A percentile compares a stretch with the other conserved stretches of the same genome.
Evolutionary conservation across 768 basidiomycete genomes (phyloP).

Genomic region (Pholiota molesta): DNA sequence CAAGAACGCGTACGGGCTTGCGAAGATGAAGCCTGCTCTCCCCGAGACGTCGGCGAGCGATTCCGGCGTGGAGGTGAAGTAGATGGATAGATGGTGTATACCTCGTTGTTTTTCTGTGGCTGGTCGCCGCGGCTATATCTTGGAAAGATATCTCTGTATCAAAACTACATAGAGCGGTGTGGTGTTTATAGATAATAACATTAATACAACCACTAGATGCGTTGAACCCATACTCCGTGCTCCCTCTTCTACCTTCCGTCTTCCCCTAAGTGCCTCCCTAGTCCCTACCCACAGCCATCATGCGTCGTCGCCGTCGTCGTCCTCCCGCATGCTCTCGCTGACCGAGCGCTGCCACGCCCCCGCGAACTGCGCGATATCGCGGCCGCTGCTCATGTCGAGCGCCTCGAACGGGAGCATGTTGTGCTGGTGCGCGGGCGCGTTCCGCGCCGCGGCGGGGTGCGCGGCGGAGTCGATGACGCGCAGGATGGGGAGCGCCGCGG

Average conservation of each 20-base stretch:
- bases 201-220: background rate
- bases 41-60: conserved; percentile 58
- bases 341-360: conserved; percentile 63
- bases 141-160: background rate
- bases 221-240: no score
- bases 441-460: conserved; percentile 69
- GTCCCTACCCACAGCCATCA: no score
- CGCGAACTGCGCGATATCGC: conserved; percentile 73
- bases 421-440: conserved; percentile 76
- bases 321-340: conserved; percentile 29
- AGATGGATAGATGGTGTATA: conserved; percentile 19
- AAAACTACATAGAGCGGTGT: background rate
- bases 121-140: background rate
- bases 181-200: background rate
- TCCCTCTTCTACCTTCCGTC: no score
- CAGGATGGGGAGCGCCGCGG: conserved; percentile 53
- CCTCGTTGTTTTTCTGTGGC: background rate
- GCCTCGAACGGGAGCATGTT: conserved; percentile 94
- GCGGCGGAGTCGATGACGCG: conserved; percentile 73
- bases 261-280: no score
- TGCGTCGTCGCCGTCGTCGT: background rate
- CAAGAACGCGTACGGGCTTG: conserved; percentile 85
- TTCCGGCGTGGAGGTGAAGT: conserved; percentile 57
- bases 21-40: conserved; percentile 68
- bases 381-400: conserved; percentile 75